phyloP scores from a whole-genome alignment of 257 asterid species.

The Rubia yunnanensis region DNA sequence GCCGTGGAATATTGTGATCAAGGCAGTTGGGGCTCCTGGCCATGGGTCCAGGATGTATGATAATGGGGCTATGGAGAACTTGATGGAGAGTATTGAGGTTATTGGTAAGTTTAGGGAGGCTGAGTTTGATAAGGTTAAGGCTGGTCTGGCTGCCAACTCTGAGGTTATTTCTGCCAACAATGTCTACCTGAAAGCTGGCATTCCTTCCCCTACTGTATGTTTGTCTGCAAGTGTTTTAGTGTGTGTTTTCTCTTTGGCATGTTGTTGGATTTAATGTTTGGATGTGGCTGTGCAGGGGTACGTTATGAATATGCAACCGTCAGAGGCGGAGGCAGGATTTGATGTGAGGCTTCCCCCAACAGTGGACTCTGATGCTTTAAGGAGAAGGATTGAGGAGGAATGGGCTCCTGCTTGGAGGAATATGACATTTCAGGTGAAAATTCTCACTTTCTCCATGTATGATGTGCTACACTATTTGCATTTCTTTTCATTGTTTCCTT shows the following conservation, averaged over 20 bases:
- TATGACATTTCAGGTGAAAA: slow-evolving; percentile 63
- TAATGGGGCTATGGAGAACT: slow-evolving; percentile 71
- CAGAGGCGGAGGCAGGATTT: slow-evolving; percentile 90
- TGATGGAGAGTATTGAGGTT: slow-evolving; percentile 79
- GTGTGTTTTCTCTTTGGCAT: background rate
- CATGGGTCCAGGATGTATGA: slow-evolving; percentile 87
- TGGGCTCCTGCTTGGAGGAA: slow-evolving; percentile 97
- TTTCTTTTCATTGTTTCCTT: background rate
- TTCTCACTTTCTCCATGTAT: background rate
- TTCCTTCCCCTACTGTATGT: slow-evolving; percentile 52
- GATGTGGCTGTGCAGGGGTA: slow-evolving; percentile 47
- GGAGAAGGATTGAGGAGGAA: slow-evolving; percentile 65
- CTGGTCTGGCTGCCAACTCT: slow-evolving; percentile 59
- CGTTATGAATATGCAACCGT: slow-evolving; percentile 94
- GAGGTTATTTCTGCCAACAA: slow-evolving; percentile 87
- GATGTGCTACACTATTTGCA: background rate
- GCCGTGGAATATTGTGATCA: slow-evolving; percentile 82
- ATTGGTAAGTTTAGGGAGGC: slow-evolving; percentile 67
- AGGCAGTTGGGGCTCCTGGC: slow-evolving; percentile 64
- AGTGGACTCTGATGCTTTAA: slow-evolving; percentile 54
- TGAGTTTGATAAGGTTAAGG: slow-evolving; percentile 65
- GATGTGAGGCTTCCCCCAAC: slow-evolving; percentile 87
- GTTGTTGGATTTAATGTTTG: background rate
- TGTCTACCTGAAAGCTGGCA: slow-evolving; percentile 79
- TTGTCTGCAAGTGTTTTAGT: slow-evolving; percentile 2